These are phyloP conservation scores for Penicillium sp. DNA, from an alignment of 2,329 filamentous ascomycete genomes.

Conservation along the genomic window DNA sequence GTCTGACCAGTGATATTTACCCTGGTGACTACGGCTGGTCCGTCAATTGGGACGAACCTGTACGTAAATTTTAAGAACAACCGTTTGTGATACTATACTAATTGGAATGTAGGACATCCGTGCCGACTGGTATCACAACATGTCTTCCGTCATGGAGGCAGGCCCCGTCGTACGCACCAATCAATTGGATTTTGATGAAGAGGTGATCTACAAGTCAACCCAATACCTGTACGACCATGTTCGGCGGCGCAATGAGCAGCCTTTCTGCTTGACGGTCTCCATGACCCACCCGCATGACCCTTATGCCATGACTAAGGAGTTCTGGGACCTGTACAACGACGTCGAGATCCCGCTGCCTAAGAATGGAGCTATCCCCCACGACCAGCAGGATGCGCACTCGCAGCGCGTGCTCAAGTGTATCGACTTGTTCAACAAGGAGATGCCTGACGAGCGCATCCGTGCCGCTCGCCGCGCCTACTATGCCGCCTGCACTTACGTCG, in stretches of 20 bases:
- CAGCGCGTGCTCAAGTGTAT: constrained; percentile 81
- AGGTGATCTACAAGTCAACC: constrained; percentile 87
- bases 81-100: not conserved
- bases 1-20: constrained; percentile 93
- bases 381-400: constrained; percentile 82
- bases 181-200: constrained; percentile 93
- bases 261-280: constrained; percentile 87
- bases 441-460: constrained; percentile 82
- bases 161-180: constrained; percentile 87
- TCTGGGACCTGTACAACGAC: constrained; percentile 87
- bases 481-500: constrained; percentile 87
- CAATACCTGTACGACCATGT: constrained; percentile 91
- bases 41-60: constrained; percentile 91
- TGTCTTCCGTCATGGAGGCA: constrained; percentile 86
- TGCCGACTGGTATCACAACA: constrained; percentile 95
- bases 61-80: constrained; percentile 22
- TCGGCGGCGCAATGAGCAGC: constrained; percentile 71
- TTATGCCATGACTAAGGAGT: constrained; percentile 89
- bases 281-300: constrained; percentile 94
- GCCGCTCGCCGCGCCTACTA: constrained; percentile 86
- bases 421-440: constrained; percentile 79
- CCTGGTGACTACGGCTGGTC: constrained; percentile 92
- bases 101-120: constrained; percentile 46
- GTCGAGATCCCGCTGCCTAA: constrained; percentile 83
- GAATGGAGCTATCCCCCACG: constrained; percentile 67